phyloP scores from a whole-genome alignment of 2,329 filamentous ascomycete species.

The Aspergillus transmontanensis region DNA sequence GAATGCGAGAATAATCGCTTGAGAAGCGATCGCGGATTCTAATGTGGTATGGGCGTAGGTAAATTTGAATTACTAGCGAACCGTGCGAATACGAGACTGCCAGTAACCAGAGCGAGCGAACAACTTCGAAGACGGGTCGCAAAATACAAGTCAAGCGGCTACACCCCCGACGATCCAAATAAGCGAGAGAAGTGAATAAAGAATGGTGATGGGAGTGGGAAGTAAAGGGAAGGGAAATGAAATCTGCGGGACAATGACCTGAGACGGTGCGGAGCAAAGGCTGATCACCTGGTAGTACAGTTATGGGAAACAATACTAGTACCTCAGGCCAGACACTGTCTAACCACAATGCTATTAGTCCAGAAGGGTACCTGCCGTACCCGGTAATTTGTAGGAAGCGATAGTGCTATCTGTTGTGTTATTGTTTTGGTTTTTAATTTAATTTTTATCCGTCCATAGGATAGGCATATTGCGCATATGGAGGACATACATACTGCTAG shows the following conservation, averaged over 20 bases:
- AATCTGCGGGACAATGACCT: slow-evolving; percentile 5
- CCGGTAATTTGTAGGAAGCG: not conserved
- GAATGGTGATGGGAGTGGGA: not conserved
- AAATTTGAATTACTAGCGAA: not conserved
- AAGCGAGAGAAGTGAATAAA: slow-evolving; percentile 1
- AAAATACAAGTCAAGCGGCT: not conserved
- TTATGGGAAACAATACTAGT: not conserved
- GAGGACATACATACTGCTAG: not conserved
- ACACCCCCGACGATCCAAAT: not conserved
- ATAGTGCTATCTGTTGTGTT: not conserved
- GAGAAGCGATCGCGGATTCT: not conserved
- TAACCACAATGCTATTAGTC: slow-evolving; percentile 2
- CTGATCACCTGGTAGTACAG: slow-evolving; percentile 2
- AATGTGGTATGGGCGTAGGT: not conserved
- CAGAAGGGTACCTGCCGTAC: not conserved
- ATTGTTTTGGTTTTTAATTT: not conserved
- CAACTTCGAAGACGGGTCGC: not conserved
- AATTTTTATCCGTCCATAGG: not conserved
- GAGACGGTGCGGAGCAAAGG: not conserved
- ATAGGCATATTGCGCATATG: not conserved
- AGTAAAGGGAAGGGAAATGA: not conserved
- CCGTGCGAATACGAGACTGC: not conserved
- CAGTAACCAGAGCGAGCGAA: slow-evolving; percentile 10
- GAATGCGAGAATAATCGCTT: not conserved
- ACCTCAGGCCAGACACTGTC: not conserved